Evolutionary conservation across 2,329 filamentous ascomycete species (phyloP).

Genomic region (Bertia moriformis): DNA sequence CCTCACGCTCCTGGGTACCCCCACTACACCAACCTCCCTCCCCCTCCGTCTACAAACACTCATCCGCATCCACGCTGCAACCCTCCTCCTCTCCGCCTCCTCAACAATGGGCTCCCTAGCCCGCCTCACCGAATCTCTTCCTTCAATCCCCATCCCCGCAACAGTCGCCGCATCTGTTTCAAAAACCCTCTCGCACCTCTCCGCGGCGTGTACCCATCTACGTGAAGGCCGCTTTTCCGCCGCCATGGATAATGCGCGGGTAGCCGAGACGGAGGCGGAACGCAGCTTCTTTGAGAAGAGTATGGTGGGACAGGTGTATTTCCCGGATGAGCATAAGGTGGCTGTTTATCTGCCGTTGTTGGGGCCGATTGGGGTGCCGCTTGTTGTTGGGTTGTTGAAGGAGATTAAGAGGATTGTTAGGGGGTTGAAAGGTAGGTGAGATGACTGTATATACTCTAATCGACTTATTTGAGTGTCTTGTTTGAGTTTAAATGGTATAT

Average conservation of each 20-base stretch:
- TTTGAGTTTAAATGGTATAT: no score
- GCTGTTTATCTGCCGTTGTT: slow-evolving; percentile 62
- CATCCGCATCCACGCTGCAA: slow-evolving; percentile 48
- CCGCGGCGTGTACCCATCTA: slow-evolving; percentile 42
- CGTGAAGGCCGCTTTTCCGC: slow-evolving; percentile 13
- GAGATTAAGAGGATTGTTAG: slow-evolving; percentile 28
- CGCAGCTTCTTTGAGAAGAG: slow-evolving; percentile 64
- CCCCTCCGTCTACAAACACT: slow-evolving; percentile 52
- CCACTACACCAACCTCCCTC: slow-evolving; percentile 41
- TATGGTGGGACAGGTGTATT: slow-evolving; percentile 69
- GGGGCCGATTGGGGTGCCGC: slow-evolving; percentile 55
- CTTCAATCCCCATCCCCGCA: slow-evolving; percentile 55
- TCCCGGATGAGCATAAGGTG: slow-evolving; percentile 65
- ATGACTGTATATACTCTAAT: no score
- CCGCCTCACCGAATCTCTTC: slow-evolving; percentile 48
- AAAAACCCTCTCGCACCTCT: slow-evolving; percentile 43
- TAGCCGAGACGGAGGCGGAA: slow-evolving; percentile 54
- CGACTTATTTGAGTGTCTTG: no score
- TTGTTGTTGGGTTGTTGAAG: slow-evolving; percentile 50
- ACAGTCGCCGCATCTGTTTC: slow-evolving; percentile 54
- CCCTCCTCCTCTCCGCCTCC: slow-evolving; percentile 53
- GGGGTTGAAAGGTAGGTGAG: background rate
- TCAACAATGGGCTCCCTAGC: slow-evolving; percentile 58
- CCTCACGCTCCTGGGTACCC: slow-evolving; percentile 51
- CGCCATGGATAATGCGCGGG: slow-evolving; percentile 46